phyloP scores from a whole-genome alignment of 495 filamentous ascomycete species.

The Astrocystis sublimbata region DNA sequence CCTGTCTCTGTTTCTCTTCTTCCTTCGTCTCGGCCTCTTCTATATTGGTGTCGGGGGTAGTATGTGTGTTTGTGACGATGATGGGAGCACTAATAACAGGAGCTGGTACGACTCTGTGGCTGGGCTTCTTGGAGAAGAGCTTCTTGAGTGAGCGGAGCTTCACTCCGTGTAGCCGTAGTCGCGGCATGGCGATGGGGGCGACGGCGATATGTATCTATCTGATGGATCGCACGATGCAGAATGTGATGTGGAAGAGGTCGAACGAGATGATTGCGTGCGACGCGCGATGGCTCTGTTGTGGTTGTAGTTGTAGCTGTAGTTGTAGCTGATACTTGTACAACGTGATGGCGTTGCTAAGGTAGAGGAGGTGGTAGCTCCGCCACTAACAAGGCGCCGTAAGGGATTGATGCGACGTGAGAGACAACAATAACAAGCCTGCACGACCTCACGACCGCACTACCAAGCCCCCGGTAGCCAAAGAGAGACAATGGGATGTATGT shows the following conservation, averaged over 20 bases:
- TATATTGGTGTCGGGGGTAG: constrained; percentile 13
- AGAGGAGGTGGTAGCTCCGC: background rate
- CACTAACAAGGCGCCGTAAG: background rate
- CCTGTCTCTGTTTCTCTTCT: constrained; percentile 19
- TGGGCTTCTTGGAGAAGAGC: constrained; percentile 20
- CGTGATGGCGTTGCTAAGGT: background rate
- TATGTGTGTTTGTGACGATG: too few relatives aligned
- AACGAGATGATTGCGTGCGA: background rate
- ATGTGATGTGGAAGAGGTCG: background rate
- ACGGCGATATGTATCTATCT: too few relatives aligned
- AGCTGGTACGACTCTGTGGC: background rate
- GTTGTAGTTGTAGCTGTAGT: too few relatives aligned
- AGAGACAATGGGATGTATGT: background rate
- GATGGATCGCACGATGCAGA: background rate
- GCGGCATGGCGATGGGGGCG: constrained; percentile 10
- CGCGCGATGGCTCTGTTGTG: background rate
- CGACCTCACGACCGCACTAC: too few relatives aligned
- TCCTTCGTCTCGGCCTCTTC: constrained; percentile 21
- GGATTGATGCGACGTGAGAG: background rate
- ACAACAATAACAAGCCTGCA: background rate
- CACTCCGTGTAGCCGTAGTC: constrained; percentile 24
- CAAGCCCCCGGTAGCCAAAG: background rate
- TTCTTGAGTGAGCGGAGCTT: constrained; percentile 31
- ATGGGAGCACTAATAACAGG: too few relatives aligned
- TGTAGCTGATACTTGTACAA: background rate